Evolutionary conservation across 2,329 filamentous ascomycete genomes (phyloP).

Genomic region (Didymella arachidicola): DNA sequence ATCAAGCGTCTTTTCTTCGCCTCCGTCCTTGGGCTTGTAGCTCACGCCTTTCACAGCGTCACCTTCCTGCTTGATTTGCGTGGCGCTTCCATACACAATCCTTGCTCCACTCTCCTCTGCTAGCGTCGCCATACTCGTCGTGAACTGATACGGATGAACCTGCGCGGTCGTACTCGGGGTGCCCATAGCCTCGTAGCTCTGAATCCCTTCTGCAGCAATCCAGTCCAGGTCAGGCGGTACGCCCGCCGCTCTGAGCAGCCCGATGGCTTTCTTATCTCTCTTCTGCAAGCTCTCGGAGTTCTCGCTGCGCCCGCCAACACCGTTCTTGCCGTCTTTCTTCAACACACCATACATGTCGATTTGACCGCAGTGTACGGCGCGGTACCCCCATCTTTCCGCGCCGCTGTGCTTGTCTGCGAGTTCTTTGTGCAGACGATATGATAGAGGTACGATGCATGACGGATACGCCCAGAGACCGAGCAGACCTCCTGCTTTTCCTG

Average conservation of each 20-base stretch:
- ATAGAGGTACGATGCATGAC: constrained; percentile 80
- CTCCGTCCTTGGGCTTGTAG: constrained; percentile 62
- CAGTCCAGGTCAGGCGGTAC: constrained; percentile 84
- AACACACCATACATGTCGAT: constrained; percentile 60
- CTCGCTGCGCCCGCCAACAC: neutral
- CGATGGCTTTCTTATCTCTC: constrained; percentile 59
- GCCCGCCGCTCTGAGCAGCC: constrained; percentile 63
- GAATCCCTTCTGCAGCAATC: constrained; percentile 73
- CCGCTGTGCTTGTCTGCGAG: constrained; percentile 86
- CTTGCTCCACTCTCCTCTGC: constrained; percentile 67
- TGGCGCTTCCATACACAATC: constrained; percentile 74
- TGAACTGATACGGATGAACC: constrained; percentile 92
- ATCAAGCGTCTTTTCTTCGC: constrained; percentile 53
- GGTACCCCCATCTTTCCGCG: constrained; percentile 83
- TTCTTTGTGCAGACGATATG: constrained; percentile 82
- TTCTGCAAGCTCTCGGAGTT: constrained; percentile 64
- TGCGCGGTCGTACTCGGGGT: constrained; percentile 83
- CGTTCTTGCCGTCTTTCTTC: constrained; percentile 34
- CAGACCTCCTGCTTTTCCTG: constrained; percentile 91
- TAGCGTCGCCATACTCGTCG: constrained; percentile 79
- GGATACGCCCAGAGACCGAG: constrained; percentile 94
- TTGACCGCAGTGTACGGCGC: constrained; percentile 77
- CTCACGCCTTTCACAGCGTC: constrained; percentile 70
- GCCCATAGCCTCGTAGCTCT: constrained; percentile 83
- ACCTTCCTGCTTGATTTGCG: constrained; percentile 65